phyloP scores from a whole-genome alignment of 2,329 filamentous ascomycete species.

The Penicillium capsulatum region DNA sequence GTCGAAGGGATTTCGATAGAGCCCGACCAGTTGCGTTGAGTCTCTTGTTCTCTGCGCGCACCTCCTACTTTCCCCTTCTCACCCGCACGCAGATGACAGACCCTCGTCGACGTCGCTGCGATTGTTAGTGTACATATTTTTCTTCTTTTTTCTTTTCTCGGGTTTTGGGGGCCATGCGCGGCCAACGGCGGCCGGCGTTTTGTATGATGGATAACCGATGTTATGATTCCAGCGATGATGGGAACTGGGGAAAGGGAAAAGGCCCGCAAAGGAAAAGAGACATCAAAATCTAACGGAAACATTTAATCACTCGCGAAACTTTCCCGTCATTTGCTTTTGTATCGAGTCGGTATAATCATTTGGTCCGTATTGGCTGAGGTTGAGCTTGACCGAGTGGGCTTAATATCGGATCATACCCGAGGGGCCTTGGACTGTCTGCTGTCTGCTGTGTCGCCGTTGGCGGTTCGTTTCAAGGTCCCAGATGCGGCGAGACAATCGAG shows the following conservation, averaged over 20 bases:
- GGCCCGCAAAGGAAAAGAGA: conserved; percentile 22
- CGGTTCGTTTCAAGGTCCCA: conserved; percentile 30
- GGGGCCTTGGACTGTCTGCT: conserved; percentile 28
- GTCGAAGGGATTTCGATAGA: conserved; percentile 19
- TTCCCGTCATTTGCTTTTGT: conserved; percentile 10
- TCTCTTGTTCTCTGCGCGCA: conserved; percentile 9
- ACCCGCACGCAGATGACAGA: conserved; percentile 10
- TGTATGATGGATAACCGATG: conserved; percentile 37
- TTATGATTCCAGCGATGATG: conserved; percentile 36
- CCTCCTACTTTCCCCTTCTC: conserved; percentile 8
- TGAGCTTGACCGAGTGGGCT: neutral
- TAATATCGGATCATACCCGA: conserved; percentile 17
- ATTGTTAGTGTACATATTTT: conserved; percentile 39
- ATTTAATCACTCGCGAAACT: conserved; percentile 24
- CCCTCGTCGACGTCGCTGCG: conserved; percentile 13
- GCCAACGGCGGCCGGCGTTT: conserved; percentile 12
- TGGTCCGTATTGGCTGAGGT: neutral
- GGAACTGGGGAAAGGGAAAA: conserved; percentile 12
- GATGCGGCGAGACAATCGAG: conserved; percentile 27
- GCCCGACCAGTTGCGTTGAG: conserved; percentile 7
- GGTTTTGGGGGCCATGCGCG: conserved; percentile 11
- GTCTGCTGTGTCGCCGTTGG: conserved; percentile 21
- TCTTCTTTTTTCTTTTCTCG: conserved; percentile 24
- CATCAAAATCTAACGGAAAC: conserved; percentile 33
- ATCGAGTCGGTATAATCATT: neutral